Base-by-base conservation (phyloP, 148 eudicot species). In the Rhododendron griersonianum region DNA sequence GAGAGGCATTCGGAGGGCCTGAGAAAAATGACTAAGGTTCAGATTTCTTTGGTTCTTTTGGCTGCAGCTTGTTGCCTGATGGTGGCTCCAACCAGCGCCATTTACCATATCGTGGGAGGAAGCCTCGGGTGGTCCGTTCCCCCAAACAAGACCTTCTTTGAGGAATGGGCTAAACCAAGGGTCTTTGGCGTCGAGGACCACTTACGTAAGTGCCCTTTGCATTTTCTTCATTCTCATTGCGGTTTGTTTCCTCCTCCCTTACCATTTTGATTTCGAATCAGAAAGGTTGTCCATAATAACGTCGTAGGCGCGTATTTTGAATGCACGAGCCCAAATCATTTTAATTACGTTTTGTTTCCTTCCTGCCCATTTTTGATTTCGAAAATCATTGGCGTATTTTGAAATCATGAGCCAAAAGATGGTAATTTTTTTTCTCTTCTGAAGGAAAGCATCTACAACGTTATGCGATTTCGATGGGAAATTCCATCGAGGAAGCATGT, bases 101-200 rank as follows among this genome's bases (percentile, higher is more conserved):
- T 92, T 67, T 88, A 89, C 81, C 93, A 93, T 44, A 88, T 91
- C 11, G 93, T 93, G 50, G 95, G 95, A 67, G 95, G 93, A 78
- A 83, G 65, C 23, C 44, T 59, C 0, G 95, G 95, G 2, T 93
- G 95, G 95, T 85, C 82, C 69, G 55, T 93, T 47, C 95, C 95
- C 30, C 93, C 93, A 18, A 92, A 85, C 81, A 11, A 75, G 3
- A 89, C 88, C 50, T 93, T 88, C 81, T 93, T 79, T 41, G 45
- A 48, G 8, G 90, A 93, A 3, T 93, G 95, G 95, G 95, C 93
- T 73, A 88, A 89, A 76, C 89, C 93, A 47, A 87, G 91, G 23
- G 89, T 88, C 37, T 88, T 93, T 57, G 91, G 93, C 8, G 81
- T 89, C 59, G 84, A 88, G 39, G 93, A 93, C 84, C 82, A 87